phyloP scores from a whole-genome alignment of 306 rosid species.

The Begonia loranthoides region DNA sequence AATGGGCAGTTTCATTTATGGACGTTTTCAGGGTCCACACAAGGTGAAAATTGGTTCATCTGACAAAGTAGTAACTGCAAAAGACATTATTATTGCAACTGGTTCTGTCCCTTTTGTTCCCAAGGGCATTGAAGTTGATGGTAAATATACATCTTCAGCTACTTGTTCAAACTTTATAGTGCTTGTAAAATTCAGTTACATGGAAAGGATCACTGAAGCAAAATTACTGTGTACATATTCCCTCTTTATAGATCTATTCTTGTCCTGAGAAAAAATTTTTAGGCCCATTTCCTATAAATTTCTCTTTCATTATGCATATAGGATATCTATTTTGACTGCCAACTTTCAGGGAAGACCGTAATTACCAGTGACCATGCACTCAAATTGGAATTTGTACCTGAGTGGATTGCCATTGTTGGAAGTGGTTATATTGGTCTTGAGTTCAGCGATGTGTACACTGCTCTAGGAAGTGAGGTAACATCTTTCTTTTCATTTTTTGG shows the following conservation, averaged over 20 bases:
- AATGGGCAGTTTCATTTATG: slow-evolving; percentile 12
- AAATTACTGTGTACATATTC: too few species aligned
- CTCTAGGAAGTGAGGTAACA: slow-evolving; percentile 95
- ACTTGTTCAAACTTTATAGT: slow-evolving; percentile 11
- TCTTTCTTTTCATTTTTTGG: slow-evolving; percentile 5
- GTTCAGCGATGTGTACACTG: slow-evolving; percentile 97
- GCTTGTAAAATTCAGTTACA: too few species aligned
- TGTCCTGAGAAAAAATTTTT: too few species aligned
- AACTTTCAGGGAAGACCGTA: slow-evolving; percentile 78
- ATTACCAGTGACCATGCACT: slow-evolving; percentile 99
- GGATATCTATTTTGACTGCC: slow-evolving; percentile 2
- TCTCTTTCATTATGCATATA: too few species aligned
- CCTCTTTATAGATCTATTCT: too few species aligned
- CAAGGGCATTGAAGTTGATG: slow-evolving; percentile 93
- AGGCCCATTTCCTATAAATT: too few species aligned
- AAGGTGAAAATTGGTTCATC: slow-evolving; percentile 82
- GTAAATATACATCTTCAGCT: slow-evolving; percentile 18
- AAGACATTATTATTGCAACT: slow-evolving; percentile 84
- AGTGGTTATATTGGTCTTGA: slow-evolving; percentile 99
- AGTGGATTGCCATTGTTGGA: slow-evolving; percentile 96
- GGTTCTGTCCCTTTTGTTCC: slow-evolving; percentile 99
- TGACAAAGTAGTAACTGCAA: slow-evolving; percentile 65
- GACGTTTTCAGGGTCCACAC: slow-evolving; percentile 64
- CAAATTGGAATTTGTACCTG: slow-evolving; percentile 89
- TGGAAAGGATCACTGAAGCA: too few species aligned